Base-by-base conservation (phyloP, 2,329 filamentous ascomycete genomes). In the Scolecobasidium constrictum region DNA sequence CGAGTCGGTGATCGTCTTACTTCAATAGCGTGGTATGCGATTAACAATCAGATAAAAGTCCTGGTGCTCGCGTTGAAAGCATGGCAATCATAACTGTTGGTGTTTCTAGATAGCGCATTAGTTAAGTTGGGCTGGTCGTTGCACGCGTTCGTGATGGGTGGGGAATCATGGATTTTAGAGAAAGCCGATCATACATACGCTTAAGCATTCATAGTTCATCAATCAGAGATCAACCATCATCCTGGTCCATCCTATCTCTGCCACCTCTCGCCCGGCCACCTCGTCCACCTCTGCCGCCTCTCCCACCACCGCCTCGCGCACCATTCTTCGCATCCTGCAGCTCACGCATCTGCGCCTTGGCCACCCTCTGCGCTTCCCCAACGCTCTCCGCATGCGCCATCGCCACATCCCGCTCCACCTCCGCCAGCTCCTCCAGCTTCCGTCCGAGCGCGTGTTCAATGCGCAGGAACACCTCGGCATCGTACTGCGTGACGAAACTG, bases 371-470 rank as follows among this genome's bases (percentile, higher is more conserved):
- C 0, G 88, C 88, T 60, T 94, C 86, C 45, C 84, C 79, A 0
- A 94, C 84, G 2, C 85, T 72, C 43, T 77, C 68, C 51, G 79
- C 78, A 60, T 94, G 81, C 1, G 88, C 72, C 77, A 93, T 83
- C 1, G 88, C 85, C 57, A 94, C 86, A 15, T 92, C 86, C 65
- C 86, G 86, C 38, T 80, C 75, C 0, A 77, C 70, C 5, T 75
- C 66, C 53, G 83, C 83, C 56, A 84, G 78, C 56, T 84, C 79
- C 0, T 71, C 61, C 43, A 93, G 67, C 63, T 88, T 79, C 65
- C 83, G 83, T 11, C 83, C 84, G 11, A 95, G 66, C 0, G 86
- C 85, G 4, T 78, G 77, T 61, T 95, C 88, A 40, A 94, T 94
- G 16, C 86, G 71, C 54, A 81, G 65, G 63, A 77, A 93, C 26